A percentile compares a stretch with the other conserved stretches of the same genome.
Evolutionary conservation across 2,329 filamentous ascomycete genomes (phyloP).

Genomic region (Sclerotinia nivalis): DNA sequence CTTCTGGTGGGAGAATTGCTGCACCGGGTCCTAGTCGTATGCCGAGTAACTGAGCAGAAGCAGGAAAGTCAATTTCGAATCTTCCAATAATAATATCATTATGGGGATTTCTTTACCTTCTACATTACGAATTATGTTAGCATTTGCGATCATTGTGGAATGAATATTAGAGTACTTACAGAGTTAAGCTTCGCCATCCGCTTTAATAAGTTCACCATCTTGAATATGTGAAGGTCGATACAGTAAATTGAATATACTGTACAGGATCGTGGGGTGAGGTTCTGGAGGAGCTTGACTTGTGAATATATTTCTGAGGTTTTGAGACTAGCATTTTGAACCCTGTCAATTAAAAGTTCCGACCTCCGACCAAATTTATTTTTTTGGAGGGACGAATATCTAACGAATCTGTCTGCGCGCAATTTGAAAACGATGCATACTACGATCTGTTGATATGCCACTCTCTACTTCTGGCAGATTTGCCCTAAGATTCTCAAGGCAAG

Average conservation of each 20-base stretch:
- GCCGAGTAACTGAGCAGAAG: constrained; percentile 60
- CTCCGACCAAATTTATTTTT: constrained; percentile 24
- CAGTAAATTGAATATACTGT: not conserved
- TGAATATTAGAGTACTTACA: constrained; percentile 52
- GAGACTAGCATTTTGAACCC: constrained; percentile 20
- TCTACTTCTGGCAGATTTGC: constrained; percentile 21
- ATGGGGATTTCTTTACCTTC: constrained; percentile 46
- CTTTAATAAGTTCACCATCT: constrained; percentile 60
- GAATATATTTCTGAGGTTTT: constrained; percentile 25
- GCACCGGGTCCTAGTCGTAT: constrained; percentile 83
- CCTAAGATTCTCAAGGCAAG: constrained; percentile 26
- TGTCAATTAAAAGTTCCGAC: constrained; percentile 18
- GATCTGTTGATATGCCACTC: constrained; percentile 14
- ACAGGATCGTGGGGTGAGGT: constrained; percentile 19
- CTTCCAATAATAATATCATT: constrained; percentile 11
- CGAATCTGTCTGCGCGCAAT: not conserved
- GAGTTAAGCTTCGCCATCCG: constrained; percentile 73
- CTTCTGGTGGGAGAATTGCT: constrained; percentile 72
- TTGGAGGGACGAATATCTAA: not conserved
- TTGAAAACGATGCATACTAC: not conserved
- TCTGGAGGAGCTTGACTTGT: constrained; percentile 9
- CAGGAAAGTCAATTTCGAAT: constrained; percentile 30
- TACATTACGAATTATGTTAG: constrained; percentile 36
- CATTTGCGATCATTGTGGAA: constrained; percentile 10
- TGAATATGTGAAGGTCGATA: constrained; percentile 29